A percentile compares a stretch with the other conserved stretches of the same genome.
Conservation (phyloP, 305 asterid genomes). For the Fraxinus ornus region DNA sequence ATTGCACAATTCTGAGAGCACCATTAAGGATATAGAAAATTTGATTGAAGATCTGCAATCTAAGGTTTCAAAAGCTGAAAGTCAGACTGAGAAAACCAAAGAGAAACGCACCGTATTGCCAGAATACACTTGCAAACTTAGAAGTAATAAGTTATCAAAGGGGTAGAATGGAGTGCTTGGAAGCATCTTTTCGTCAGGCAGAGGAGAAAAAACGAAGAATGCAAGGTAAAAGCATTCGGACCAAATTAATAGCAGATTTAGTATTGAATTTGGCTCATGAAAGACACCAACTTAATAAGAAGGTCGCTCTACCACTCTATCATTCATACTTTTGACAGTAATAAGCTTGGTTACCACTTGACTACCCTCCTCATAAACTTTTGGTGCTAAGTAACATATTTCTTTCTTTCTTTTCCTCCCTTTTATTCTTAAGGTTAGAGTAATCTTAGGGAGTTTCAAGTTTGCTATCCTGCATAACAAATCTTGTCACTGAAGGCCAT, state of each 20-base stretch:
- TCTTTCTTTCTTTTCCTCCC: neutral
- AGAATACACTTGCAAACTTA: slow-evolving; percentile 42
- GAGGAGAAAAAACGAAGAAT: slow-evolving; percentile 46
- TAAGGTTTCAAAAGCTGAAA: slow-evolving; percentile 34
- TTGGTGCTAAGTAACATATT: neutral
- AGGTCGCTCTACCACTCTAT: neutral
- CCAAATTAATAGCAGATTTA: slow-evolving; percentile 14
- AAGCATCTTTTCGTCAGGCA: slow-evolving; percentile 38
- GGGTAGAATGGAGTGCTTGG: slow-evolving; percentile 37
- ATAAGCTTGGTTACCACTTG: neutral
- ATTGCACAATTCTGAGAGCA: slow-evolving; percentile 31
- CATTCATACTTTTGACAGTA: neutral
- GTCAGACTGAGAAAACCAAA: slow-evolving; percentile 37
- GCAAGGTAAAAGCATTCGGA: slow-evolving; percentile 30
- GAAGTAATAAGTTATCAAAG: slow-evolving; percentile 38
- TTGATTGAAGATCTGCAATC: slow-evolving; percentile 37
- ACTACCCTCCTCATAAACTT: neutral
- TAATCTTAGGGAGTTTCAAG: neutral
- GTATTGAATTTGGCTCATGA: neutral
- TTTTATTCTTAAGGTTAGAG: neutral
- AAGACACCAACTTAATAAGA: neutral
- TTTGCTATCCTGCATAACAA: neutral
- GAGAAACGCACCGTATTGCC: slow-evolving; percentile 46
- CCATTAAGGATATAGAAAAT: slow-evolving; percentile 42
- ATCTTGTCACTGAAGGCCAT: neutral